Base-by-base conservation (phyloP, 2,329 filamentous ascomycete species). In the Metarhizium album region DNA sequence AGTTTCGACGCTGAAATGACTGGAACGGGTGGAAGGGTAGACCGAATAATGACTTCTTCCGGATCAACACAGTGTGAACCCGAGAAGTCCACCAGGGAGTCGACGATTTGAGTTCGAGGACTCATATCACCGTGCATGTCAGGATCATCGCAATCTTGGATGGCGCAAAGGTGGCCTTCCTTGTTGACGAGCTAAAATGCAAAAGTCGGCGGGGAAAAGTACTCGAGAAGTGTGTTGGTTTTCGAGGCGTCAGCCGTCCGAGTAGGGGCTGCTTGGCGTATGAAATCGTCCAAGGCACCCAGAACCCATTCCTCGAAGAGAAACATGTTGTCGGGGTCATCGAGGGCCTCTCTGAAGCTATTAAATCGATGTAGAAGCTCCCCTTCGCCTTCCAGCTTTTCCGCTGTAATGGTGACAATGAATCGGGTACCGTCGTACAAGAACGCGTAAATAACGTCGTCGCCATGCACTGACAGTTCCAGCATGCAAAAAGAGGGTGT, bases 301-400 rank as follows among this genome's bases (percentile, higher is more conserved):
- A 54, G 51, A 24, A 53, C 29, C 54, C 52, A 56, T 6, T 56
- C 54, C 43, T 56, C 50, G 38, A 52, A 54, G 27, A 52, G 47
- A 37, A 51, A 52, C 31, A 51, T 33, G 4, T 31, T 46, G 4
- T 53, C 47, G 1, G 38, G 38, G 14, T 55, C 48, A 18, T 57
- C 52, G 4, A 53, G 23, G 13, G 51, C 38, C 16, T 45, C 42
- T 6, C 22, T 42, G 45, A 57, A 52, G 16, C 43, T 50, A 27
- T 47, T 43, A 22, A 55, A 49, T 14, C 45, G 42, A 5, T 55
- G 35, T 4, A 53, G 3, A n/a, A 52, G 24, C 2, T 42, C 29
- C 4, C 53, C 55, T 31, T 50, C 22, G n/a, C 55, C 52, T 42
- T 43, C n/a, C 23, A 53, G 45, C 9, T 55, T 37, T n/a, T 53